Evolutionary conservation across 257 asterid species (phyloP), one percentile per base, ranked within the genome.

Genomic region (Cynanchum wilfordii): DNA sequence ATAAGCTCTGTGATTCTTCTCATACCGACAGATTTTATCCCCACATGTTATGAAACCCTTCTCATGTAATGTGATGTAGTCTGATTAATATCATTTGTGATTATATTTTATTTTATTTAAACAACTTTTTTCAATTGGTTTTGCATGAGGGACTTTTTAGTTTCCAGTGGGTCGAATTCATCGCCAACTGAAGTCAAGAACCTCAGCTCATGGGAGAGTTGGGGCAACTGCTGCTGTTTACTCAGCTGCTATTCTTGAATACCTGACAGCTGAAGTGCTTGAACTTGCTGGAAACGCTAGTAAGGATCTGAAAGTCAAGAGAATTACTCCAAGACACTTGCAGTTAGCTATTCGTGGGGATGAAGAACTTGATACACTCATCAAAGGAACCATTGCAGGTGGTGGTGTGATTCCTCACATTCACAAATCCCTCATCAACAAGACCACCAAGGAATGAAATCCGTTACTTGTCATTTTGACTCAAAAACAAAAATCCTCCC

Each of bases 331-430:
- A 0, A 72, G 98, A 71, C 98, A 93, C 76, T 79, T 93, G 83
- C 98, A 93, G 83, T 86, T 93, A 22, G 98, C 98, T 30, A 93
- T 93, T 66, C 97, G 98, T 3, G 98, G 98, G 47, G 98, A 93
- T 10, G 97, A 93, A 82, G 98, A 93, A 88, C 97, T 93, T 0
- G 98, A 93, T 77, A 92, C 98, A 16, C 96, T 92, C 68, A 92
- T 92, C 82, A 92, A 92, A 77, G 96, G 96, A 50, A 92, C 98
- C 81, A 92, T 92, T 40, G 98, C 98, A 3, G 97, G 98, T 30
- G 98, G 98, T 52, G 98, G 98, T 77, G 98, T 91, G 77, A 93
- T 93, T 70, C 98, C 98, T 36, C 98, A 93, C 86, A 93, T 93
- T 71, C 98, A 93, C 90, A 93, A 93, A 49, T 93, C 98, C 76